phyloP scores from a whole-genome alignment of 208 protist genomes.

The Leishmania martiniquensis region DNA sequence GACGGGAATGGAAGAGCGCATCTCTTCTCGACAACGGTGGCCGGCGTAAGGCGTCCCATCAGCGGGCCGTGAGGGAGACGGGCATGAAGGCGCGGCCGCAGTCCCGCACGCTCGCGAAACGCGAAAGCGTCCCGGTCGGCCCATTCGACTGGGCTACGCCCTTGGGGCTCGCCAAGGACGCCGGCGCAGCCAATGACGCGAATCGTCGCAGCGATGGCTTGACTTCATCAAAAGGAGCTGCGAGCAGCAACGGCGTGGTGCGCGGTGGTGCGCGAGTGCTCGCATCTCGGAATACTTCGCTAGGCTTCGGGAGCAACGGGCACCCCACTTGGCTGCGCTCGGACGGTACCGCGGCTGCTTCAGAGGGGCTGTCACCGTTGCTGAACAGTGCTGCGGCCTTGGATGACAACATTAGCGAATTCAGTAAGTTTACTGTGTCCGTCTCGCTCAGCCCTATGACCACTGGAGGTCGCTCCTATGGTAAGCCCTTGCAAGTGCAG shows the following conservation, averaged over 20 bases:
- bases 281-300: background rate
- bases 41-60: background rate
- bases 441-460: constrained; percentile 31
- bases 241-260: background rate
- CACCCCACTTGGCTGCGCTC: background rate
- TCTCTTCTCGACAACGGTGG: background rate
- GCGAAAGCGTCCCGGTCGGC: background rate
- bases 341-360: background rate
- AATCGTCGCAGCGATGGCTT: background rate
- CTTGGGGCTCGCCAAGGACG: background rate
- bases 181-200: background rate
- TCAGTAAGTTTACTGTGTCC: constrained; percentile 20
- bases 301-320: background rate
- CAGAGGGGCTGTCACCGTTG: constrained; percentile 4
- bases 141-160: background rate
- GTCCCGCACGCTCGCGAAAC: background rate
- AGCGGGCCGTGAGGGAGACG: background rate
- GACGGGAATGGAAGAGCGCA: background rate
- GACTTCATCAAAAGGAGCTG: background rate
- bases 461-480: background rate
- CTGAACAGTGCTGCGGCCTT: constrained; percentile 31
- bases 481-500: constrained; percentile 16
- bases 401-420: constrained; percentile 24
- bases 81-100: background rate
- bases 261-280: constrained; percentile 6